phyloP scores from a whole-genome alignment of 78 protist genomes.

The Dictyostelium capitatum region DNA sequence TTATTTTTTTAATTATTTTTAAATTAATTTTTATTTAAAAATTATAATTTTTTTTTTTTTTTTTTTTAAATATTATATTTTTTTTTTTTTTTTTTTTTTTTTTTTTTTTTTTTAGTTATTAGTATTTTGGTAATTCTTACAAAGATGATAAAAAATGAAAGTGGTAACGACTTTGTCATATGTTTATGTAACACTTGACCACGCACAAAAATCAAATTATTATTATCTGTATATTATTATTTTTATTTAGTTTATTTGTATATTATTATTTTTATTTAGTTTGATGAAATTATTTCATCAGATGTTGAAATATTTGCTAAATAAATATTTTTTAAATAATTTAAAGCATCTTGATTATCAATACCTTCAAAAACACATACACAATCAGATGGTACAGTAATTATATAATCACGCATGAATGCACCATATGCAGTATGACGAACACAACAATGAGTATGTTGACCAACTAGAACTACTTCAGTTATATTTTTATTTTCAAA shows the following conservation, averaged over 20 bases:
- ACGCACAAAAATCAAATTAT: too few species aligned
- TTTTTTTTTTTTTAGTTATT: too few species aligned
- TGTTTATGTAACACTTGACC: too few species aligned
- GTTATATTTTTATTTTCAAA: not conserved
- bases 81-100: too few species aligned
- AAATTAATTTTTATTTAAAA: too few species aligned
- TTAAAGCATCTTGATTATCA: slow-evolving; percentile 24
- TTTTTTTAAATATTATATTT: too few species aligned
- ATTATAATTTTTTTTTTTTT: too few species aligned
- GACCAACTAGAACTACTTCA: slow-evolving; percentile 13
- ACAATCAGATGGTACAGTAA: slow-evolving; percentile 14
- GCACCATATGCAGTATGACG: slow-evolving; percentile 27
- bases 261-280: not conserved
- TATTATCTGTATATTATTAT: not conserved
- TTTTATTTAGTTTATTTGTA: not conserved
- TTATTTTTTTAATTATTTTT: too few species aligned
- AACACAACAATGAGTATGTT: slow-evolving; percentile 54
- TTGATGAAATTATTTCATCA: not conserved
- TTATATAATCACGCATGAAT: not conserved
- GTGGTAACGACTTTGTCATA: too few species aligned
- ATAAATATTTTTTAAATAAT: slow-evolving; percentile 32
- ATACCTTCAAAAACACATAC: slow-evolving; percentile 32
- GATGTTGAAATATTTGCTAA: slow-evolving; percentile 9
- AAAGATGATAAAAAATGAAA: too few species aligned
- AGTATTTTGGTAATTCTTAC: too few species aligned